These are phyloP conservation scores for Fagopyrum tataricum DNA, from an alignment of 148 eudicot species.

Conservation along the genomic window DNA sequence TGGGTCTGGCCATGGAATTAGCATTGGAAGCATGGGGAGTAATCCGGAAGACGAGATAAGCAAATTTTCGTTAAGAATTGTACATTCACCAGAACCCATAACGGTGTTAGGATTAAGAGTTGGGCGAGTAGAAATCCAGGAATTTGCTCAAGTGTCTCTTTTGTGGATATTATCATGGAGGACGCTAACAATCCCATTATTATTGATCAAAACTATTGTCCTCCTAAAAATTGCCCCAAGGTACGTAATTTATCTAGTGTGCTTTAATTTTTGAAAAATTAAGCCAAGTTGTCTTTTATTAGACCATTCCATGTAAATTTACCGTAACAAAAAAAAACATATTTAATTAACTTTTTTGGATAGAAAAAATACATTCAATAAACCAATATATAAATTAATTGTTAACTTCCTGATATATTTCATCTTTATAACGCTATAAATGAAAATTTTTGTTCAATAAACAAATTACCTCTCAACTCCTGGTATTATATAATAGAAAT, in stretches of 20 bases:
- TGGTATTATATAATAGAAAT: too few relatives aligned
- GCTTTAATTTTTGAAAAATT: too few relatives aligned
- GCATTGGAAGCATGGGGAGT: slow-evolving; percentile 31
- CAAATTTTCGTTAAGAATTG: slow-evolving; percentile 17
- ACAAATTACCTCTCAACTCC: too few relatives aligned
- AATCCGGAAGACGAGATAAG: slow-evolving; percentile 13
- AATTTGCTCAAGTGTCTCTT: slow-evolving; percentile 10
- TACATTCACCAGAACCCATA: slow-evolving; percentile 11
- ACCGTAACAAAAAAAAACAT: too few relatives aligned
- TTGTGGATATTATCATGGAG: slow-evolving; percentile 9
- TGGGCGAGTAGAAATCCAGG: slow-evolving; percentile 19
- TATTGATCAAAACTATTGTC: slow-evolving; percentile 36
- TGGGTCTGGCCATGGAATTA: slow-evolving; percentile 34
- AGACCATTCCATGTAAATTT: too few relatives aligned
- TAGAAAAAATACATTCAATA: too few relatives aligned
- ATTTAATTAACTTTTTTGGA: too few relatives aligned
- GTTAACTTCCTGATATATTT: too few relatives aligned
- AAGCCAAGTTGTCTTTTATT: too few relatives aligned
- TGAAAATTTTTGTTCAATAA: too few relatives aligned
- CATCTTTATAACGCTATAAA: too few relatives aligned
- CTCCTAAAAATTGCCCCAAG: slow-evolving; percentile 15
- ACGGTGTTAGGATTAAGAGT: slow-evolving; percentile 37
- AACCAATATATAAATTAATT: too few relatives aligned
- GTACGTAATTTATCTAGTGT: neutral
- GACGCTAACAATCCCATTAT: slow-evolving; percentile 27